Base-by-base conservation (phyloP, 1,284 basidiomycete genomes). In the Coniferiporia sulphurascens region DNA sequence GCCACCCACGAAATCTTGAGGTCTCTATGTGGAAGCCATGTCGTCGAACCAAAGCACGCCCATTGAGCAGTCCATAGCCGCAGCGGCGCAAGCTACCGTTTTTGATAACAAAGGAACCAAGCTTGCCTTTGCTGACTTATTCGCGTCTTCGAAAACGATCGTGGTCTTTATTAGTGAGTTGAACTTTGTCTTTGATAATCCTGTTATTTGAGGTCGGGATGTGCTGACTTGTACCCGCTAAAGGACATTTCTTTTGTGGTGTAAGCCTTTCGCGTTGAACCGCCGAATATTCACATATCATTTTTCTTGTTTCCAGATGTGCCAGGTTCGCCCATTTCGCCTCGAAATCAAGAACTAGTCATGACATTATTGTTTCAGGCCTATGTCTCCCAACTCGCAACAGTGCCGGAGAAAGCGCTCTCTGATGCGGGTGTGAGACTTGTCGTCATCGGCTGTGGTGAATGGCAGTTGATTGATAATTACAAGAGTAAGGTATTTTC, bases 171-270 rank as follows among this genome's bases (percentile, higher is more conserved):
- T 87, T 60, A 79, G 87, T 85, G 59, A 63, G 79, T 71, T 56
- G 27, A 27, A 27, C 43, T 35, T 56, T 63, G 36, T 58, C 63
- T 63, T 51, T 52, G 56, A 12, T 41, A 41, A 55, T 48, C 32
- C n/a, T 50, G 59, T 35, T 46, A 38, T 32, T 7, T 44, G 38
- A 55, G 46, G 50, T 36, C 48, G 17, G 8, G 22, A 56, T 38
- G 34, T 2, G 35, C 2, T 19, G 21, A 12, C 48, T 35, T 27
- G 21, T 13, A 27, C 12, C n/a, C 27, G 12, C 10, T 44, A n/a
- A 52, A 84, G 84, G 83, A 12, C 84, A 87, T 66, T 86, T 86
- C 69, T 84, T 85, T 66, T 86, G 85, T 64, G 84, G 82, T 32
- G 84, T 85, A 71, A 67, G 4, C 7, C 12, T 58, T 58, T 41